These are phyloP conservation scores for Alternaria consortialis DNA, from an alignment of 2,329 filamentous ascomycete genomes.

Conservation along the genomic window DNA sequence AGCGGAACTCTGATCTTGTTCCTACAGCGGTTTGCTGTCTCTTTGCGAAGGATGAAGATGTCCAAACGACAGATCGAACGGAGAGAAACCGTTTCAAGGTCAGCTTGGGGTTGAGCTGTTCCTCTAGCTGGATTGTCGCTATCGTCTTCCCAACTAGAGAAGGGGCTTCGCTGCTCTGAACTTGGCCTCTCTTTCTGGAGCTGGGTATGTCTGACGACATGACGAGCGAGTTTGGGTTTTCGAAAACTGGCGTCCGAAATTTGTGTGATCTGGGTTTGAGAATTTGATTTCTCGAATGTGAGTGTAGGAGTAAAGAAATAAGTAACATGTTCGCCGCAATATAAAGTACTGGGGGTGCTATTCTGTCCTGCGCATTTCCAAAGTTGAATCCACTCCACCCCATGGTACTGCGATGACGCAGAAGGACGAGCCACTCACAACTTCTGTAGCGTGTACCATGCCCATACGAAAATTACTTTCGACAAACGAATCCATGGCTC, in stretches of 20 bases:
- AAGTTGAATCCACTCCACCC: neutral
- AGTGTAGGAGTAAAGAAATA: neutral
- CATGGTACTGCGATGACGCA: neutral
- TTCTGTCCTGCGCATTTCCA: neutral
- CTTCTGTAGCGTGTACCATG: too few species aligned
- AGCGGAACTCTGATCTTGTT: neutral
- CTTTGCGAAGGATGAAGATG: neutral
- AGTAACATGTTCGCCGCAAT: neutral
- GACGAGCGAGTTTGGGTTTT: neutral
- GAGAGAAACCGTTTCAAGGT: constrained; percentile 9
- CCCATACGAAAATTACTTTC: neutral
- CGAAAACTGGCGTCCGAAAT: neutral
- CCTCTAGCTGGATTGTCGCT: constrained; percentile 2
- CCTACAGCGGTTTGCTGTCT: constrained; percentile 1
- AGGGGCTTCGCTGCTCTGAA: neutral
- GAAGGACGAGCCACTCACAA: neutral
- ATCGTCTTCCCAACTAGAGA: constrained; percentile 4
- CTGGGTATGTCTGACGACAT: neutral
- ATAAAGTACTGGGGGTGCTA: neutral
- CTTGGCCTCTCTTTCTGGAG: neutral
- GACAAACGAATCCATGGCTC: too few species aligned
- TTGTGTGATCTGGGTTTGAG: neutral
- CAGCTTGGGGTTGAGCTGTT: constrained; percentile 6
- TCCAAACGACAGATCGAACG: neutral
- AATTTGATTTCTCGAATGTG: neutral